Conservation (phyloP, 1,284 basidiomycete genomes). For the Puccinia triticina region DNA sequence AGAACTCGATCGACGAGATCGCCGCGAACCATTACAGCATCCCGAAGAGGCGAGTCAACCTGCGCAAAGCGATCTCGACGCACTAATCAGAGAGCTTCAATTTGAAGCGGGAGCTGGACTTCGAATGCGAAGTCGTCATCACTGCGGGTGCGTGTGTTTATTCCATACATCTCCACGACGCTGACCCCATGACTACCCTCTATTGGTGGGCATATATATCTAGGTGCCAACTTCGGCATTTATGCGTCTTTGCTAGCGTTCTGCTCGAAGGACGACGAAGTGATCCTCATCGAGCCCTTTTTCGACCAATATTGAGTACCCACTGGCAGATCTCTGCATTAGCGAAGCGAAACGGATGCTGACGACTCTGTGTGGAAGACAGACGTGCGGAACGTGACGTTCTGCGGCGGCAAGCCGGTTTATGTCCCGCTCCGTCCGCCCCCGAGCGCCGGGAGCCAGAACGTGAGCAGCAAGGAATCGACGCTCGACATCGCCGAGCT, state of each 20-base stretch:
- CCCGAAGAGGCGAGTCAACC: constrained; percentile 79
- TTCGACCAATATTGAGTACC: constrained; percentile 59
- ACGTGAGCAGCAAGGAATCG: constrained; percentile 71
- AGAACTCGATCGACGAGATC: constrained; percentile 71
- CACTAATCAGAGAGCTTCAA: constrained; percentile 68
- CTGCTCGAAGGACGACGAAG: constrained; percentile 86
- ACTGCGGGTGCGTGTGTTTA: constrained; percentile 78
- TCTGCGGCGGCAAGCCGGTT: constrained; percentile 74
- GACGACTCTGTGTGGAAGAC: too few relatives aligned
- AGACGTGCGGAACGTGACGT: constrained; percentile 56
- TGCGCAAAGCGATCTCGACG: constrained; percentile 79
- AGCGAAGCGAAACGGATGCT: too few relatives aligned
- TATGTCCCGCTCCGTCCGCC: constrained; percentile 94
- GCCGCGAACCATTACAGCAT: constrained; percentile 80
- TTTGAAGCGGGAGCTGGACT: constrained; percentile 74
- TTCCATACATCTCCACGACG: background rate
- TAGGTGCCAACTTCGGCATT: constrained; percentile 67
- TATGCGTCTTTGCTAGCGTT: constrained; percentile 88
- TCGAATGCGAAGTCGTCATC: constrained; percentile 85
- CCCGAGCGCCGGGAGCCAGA: constrained; percentile 61
- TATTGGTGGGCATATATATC: too few relatives aligned
- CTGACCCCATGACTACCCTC: background rate
- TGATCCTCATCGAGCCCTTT: constrained; percentile 89
- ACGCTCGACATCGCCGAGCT: constrained; percentile 82
- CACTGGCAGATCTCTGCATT: background rate